These are phyloP conservation scores for Artomyces pyxidatus DNA, from an alignment of 768 basidiomycete genomes.

Conservation along the genomic window DNA sequence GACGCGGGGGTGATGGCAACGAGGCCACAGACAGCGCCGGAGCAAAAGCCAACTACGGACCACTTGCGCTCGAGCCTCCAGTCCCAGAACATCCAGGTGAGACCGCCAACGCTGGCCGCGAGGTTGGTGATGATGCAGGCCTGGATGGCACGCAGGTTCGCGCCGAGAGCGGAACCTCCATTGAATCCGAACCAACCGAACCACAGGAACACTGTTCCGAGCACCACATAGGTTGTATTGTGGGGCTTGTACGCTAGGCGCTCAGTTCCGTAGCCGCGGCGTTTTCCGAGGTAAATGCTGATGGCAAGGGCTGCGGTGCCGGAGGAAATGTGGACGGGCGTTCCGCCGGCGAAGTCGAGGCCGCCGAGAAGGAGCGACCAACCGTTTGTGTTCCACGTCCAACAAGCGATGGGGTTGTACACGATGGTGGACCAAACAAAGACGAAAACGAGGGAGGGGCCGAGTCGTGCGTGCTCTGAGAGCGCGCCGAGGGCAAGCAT, in stretches of 20 bases:
- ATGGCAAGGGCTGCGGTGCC: constrained; percentile 89
- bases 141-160: constrained; percentile 79
- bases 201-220: constrained; percentile 94
- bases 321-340: constrained; percentile 93
- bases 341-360: constrained; percentile 92
- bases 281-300: constrained; percentile 84
- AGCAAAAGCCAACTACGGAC: constrained; percentile 92
- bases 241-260: constrained; percentile 90
- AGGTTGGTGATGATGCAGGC: constrained; percentile 94
- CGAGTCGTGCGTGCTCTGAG: constrained; percentile 80
- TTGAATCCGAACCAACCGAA: constrained; percentile 97
- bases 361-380: constrained; percentile 76
- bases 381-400: constrained; percentile 86
- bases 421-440: constrained; percentile 85
- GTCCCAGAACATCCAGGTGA: constrained; percentile 95
- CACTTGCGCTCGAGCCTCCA: constrained; percentile 90
- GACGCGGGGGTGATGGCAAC: constrained; percentile 87
- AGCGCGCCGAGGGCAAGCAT: constrained; percentile 89
- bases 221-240: constrained; percentile 85
- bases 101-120: constrained; percentile 78
- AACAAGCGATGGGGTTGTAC: constrained; percentile 92
- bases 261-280: constrained; percentile 87
- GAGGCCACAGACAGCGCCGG: constrained; percentile 85
- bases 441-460: constrained; percentile 83
- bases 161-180: constrained; percentile 84